Evolutionary conservation across 169 alveolate species (phyloP), one percentile per base, ranked within the genome.

Genomic region (Besnoitia besnoiti): DNA sequence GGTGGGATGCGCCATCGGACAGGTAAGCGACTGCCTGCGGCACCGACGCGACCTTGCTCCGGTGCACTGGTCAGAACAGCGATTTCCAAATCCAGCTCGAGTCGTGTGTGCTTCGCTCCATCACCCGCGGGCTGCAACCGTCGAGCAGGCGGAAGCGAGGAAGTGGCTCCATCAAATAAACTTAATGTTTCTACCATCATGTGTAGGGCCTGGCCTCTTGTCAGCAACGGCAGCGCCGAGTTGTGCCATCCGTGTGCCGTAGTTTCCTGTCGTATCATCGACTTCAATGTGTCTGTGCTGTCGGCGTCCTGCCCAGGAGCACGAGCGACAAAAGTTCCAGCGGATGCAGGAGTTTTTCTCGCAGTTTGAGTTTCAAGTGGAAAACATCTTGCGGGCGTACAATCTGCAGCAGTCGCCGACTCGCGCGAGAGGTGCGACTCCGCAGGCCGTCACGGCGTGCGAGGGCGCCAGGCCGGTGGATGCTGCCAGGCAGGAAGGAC

Each of bases 1-100:
- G 37, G 93, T 90, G 47, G 51, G 90, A 51, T 90, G 93, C 93
- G 85, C 93, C 35, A 85, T 90, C 84, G 76, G 85, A 55, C 89
- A 87, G 46, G 93, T 90, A 44, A 35, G 93, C n/a, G n/a, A n/a
- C n/a, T n/a, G n/a, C n/a, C n/a, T n/a, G n/a, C n/a, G n/a, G n/a
- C n/a, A n/a, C n/a, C n/a, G n/a, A n/a, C n/a, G n/a, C n/a, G n/a
- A n/a, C n/a, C n/a, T n/a, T n/a, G n/a, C n/a, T n/a, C n/a, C n/a
- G n/a, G n/a, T n/a, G n/a, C n/a, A n/a, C n/a, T n/a, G n/a, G n/a
- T n/a, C n/a, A n/a, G n/a, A n/a, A n/a, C n/a, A n/a, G n/a, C n/a
- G n/a, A n/a, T n/a, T n/a, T n/a, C n/a, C n/a, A n/a, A n/a, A n/a
- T n/a, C n/a, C n/a, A n/a, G n/a, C n/a, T n/a, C n/a, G n/a, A n/a